Evolutionary conservation across 768 basidiomycete species (phyloP).

Genomic region (Cystofilobasidium ferigula): DNA sequence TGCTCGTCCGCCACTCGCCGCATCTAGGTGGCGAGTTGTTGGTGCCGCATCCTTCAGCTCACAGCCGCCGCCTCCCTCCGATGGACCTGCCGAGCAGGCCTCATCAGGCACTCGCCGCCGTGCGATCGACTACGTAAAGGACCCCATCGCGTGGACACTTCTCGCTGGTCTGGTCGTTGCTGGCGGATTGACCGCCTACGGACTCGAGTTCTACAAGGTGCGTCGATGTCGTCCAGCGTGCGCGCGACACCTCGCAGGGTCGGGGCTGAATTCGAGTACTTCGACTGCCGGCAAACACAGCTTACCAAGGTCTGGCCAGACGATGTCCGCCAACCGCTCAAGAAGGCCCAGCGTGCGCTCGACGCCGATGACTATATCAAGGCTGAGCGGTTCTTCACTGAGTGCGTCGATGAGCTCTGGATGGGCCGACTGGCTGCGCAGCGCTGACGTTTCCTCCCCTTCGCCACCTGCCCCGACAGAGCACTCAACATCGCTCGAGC

Average conservation of each 20-base stretch:
- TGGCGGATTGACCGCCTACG: not conserved
- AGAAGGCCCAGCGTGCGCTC: not conserved
- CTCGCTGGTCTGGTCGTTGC: not conserved
- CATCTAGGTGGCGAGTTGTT: not conserved
- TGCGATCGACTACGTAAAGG: not conserved
- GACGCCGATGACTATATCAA: not conserved
- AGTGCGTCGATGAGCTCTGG: not conserved
- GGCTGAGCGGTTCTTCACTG: conserved; percentile 2
- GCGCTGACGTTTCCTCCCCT: not conserved
- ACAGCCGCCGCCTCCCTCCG: not conserved
- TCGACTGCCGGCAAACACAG: not conserved
- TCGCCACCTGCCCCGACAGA: not conserved
- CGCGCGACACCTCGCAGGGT: not conserved
- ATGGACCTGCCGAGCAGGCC: not conserved
- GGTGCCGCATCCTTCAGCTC: not conserved
- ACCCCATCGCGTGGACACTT: not conserved
- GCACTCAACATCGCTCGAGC: conserved; percentile 10
- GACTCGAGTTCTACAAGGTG: not conserved
- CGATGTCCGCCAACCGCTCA: conserved; percentile 8
- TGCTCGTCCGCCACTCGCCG: not conserved
- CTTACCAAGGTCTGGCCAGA: conserved; percentile 18
- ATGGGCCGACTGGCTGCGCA: not conserved
- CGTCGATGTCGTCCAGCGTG: not conserved
- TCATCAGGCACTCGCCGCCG: not conserved
- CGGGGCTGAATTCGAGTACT: not conserved